Base-by-base conservation (phyloP, 352 stramenopile species). In the Phytophthora constricta region DNA sequence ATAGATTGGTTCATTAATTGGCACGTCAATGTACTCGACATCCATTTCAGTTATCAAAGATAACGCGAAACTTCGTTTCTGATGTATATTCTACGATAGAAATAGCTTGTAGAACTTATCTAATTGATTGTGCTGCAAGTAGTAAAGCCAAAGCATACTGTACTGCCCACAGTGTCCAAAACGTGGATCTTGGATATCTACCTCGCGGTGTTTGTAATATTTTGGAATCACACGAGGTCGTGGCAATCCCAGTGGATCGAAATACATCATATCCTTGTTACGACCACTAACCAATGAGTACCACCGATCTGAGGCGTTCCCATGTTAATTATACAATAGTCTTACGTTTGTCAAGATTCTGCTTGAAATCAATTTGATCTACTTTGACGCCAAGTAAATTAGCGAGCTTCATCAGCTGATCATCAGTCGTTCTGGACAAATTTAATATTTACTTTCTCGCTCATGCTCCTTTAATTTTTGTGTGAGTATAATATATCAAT, bases 351-450 rank as follows among this genome's bases (percentile, higher is more conserved):
- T 59, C 26, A 5, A 59, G 23, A 16, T 60, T 34, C 3, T 60
- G 39, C 16, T 60, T 60, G n/a, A 51, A 51, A 13, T 43, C 41
- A 16, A 60, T 60, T 28, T 60, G 52, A 58, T 58, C 51, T 14
- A 58, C 34, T 25, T 45, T 19, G 22, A 49, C 37, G 9, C 14
- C 34, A 3, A 58, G 17, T 25, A 34, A 8, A 19, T 17, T 49
- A 2, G 51, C 51, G 3, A 58, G 37, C 45, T 49, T 58, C 23
- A 58, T 8, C 4, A 58, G 37, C 27, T 58, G 16, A 27, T 22
- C 22, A 49, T 58, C 51, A 3, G 51, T 34, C 5, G 13, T n/a
- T 28, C 31, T 10, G 13, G 33, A 19, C 5, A n/a, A 43, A 46
- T 22, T 58, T 58, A 48, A 58, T 58, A 37, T 48, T 58, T 58